Evolutionary conservation across 768 basidiomycete species (phyloP), one percentile per base, ranked within the genome.

Genomic region (Russula earlei): DNA sequence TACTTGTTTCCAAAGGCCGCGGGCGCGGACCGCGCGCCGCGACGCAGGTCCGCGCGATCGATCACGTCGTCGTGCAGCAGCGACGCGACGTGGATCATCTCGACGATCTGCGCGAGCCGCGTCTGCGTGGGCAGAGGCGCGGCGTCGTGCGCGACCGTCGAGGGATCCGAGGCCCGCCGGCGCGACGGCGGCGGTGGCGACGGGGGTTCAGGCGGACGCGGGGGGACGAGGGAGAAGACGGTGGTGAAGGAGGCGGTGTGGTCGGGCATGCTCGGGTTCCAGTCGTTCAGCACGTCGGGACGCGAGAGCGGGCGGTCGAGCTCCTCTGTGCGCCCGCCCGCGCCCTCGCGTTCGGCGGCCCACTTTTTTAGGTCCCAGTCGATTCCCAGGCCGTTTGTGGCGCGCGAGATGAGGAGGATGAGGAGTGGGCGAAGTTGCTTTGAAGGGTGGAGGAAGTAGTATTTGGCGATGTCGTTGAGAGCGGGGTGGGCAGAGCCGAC

Each of bases 31-130:
- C 84, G 77, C 4, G 74, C 73, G 12, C 80, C 77, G 0, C 94
- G 77, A 6, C 93, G 83, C 6, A 91, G 78, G 8, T 83, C 74
- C 1, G 87, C 81, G 59, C 71, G 70, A 73, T 91, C 87, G 56
- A 87, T 80, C 50, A 98, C 91, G 64, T 87, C 86, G 74, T 98
- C 91, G 68, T 98, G 95, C 17, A 99, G 74, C 10, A 92, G 77
- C 3, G 88, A 93, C 24, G 96, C 94, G 59, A 97, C 87, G 67
- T 98, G 92, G 46, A 99, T 89, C 92, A 98, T 96, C 69, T 99
- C 96, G 50, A 91, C 84, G 42, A 99, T 94, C 65, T 95, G 92
- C 4, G 94, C 95, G 33, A 99, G 81, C 29, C 94, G 85, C 29
- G 86, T 72, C 70, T 99, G 96, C 1, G 92, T 85, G 15, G 95